phyloP scores from a whole-genome alignment of 1,284 basidiomycete genomes.

The Lentinula novae-zelandiae region DNA sequence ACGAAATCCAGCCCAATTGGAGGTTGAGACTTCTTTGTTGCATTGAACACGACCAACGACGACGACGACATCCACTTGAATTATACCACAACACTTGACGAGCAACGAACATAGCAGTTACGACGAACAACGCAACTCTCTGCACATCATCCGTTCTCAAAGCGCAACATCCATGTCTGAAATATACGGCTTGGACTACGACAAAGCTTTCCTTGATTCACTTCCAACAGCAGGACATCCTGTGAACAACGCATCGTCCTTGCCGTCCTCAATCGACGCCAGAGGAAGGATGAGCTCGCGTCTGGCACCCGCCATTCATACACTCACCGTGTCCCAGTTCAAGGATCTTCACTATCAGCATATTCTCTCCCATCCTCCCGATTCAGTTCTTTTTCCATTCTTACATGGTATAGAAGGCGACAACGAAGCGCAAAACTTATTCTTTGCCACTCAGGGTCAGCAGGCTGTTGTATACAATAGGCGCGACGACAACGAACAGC shows the following conservation, averaged over 20 bases:
- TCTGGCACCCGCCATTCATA: neutral
- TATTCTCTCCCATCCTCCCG: conserved; percentile 65
- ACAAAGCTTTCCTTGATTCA: conserved; percentile 7
- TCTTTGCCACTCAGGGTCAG: conserved; percentile 52
- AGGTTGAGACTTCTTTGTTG: neutral
- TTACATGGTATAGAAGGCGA: conserved; percentile 79
- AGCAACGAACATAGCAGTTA: neutral
- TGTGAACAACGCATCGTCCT: neutral
- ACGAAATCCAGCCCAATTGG: neutral
- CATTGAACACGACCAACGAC: neutral
- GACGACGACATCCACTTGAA: neutral
- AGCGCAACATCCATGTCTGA: neutral
- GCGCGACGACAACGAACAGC: neutral
- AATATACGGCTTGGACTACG: conserved; percentile 6
- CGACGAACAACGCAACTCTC: neutral
- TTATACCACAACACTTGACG: neutral
- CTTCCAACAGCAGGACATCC: neutral
- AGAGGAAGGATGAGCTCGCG: neutral
- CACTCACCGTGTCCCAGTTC: conserved; percentile 53
- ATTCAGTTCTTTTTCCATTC: conserved; percentile 80
- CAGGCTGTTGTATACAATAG: conserved; percentile 12
- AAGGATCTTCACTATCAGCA: conserved; percentile 60
- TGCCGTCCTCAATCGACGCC: neutral
- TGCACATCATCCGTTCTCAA: neutral
- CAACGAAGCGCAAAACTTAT: conserved; percentile 71